Evolutionary conservation across 2,329 filamentous ascomycete species (phyloP).

Genomic region (Zasmidium cellare): DNA sequence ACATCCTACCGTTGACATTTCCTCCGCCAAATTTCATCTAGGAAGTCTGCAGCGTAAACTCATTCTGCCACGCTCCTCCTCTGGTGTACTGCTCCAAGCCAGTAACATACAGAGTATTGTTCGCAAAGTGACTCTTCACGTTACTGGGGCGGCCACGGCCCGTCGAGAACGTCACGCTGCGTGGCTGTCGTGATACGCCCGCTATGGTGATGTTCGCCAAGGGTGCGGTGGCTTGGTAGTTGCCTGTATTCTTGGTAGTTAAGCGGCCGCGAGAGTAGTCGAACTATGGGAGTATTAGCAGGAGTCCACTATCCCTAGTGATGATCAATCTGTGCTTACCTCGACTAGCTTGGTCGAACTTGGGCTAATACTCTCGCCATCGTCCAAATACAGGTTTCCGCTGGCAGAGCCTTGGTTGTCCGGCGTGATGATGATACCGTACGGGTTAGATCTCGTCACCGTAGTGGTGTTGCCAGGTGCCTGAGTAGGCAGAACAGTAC

Average conservation of each 20-base stretch:
- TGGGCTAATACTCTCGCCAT: constrained; percentile 48
- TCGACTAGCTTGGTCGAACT: neutral
- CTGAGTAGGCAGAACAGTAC: constrained; percentile 25
- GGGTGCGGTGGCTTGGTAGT: neutral
- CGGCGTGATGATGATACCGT: constrained; percentile 16
- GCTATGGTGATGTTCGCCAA: neutral
- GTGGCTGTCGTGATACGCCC: neutral
- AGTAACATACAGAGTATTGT: neutral
- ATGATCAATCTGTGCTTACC: neutral
- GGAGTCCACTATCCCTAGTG: no score
- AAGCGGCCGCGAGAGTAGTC: neutral
- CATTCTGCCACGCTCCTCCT: neutral
- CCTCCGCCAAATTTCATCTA: neutral
- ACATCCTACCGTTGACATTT: neutral
- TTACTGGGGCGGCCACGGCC: neutral
- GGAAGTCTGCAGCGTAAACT: neutral
- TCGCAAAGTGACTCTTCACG: neutral
- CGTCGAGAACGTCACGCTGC: neutral
- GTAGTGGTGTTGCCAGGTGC: constrained; percentile 21
- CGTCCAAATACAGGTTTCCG: constrained; percentile 53
- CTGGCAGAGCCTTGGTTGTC: constrained; percentile 3
- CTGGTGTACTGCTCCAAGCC: neutral
- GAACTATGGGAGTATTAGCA: neutral
- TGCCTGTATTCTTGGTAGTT: neutral
- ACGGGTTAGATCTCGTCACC: constrained; percentile 15